phyloP scores from a whole-genome alignment of 164 flowering plant species.

The Warburgia ugandensis region DNA sequence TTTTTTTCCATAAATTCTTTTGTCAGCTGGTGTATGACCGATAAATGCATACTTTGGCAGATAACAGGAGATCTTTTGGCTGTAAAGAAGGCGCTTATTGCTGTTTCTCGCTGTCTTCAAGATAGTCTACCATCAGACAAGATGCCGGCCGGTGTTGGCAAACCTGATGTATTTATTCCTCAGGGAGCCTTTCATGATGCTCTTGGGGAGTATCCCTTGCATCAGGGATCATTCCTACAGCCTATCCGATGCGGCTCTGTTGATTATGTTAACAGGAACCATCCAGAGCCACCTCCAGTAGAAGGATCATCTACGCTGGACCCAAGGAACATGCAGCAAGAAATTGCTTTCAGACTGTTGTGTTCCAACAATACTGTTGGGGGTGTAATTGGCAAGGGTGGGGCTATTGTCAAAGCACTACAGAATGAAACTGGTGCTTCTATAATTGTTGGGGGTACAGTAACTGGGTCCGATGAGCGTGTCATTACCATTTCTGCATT shows the following conservation, averaged over 20 bases:
- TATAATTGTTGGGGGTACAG: constrained; percentile 44
- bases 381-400: constrained; percentile 81
- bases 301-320: constrained; percentile 23
- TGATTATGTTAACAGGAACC: constrained; percentile 30
- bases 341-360: constrained; percentile 56
- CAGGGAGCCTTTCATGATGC: constrained; percentile 25
- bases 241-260: constrained; percentile 22
- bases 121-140: constrained; percentile 34
- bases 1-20: not conserved
- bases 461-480: constrained; percentile 62
- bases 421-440: constrained; percentile 72
- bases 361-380: constrained; percentile 66
- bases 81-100: constrained; percentile 69
- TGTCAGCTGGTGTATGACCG: not conserved
- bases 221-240: constrained; percentile 17
- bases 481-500: constrained; percentile 58
- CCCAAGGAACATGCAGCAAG: constrained; percentile 25
- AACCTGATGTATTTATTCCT: constrained; percentile 11
- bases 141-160: constrained; percentile 25
- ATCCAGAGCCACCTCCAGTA: constrained; percentile 23
- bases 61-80: constrained; percentile 57
- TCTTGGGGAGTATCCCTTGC: constrained; percentile 24
- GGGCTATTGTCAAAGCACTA: constrained; percentile 54
- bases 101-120: constrained; percentile 65
- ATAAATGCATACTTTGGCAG: constrained; percentile 29